Conservation (phyloP, 352 stramenopile species). For the Phytophthora cajani region DNA sequence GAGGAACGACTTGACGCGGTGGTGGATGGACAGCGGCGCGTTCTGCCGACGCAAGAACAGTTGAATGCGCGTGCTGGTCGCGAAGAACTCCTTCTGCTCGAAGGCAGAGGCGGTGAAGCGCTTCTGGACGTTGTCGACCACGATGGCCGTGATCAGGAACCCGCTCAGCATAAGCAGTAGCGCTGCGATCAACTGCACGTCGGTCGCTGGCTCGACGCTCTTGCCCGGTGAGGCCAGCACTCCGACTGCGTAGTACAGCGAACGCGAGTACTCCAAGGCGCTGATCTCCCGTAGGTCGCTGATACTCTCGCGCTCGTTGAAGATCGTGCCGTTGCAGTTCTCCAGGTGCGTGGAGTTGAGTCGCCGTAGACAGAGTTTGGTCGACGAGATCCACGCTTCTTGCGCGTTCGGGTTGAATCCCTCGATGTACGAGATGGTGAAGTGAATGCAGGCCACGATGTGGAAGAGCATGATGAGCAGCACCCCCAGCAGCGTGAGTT, state of each 20-base stretch:
- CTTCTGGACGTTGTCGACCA: slow-evolving; percentile 59
- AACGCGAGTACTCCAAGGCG: slow-evolving; percentile 40
- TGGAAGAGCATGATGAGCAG: slow-evolving; percentile 58
- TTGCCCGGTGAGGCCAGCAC: slow-evolving; percentile 46
- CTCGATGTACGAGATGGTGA: slow-evolving; percentile 40
- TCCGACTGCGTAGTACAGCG: slow-evolving; percentile 48
- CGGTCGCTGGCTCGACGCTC: slow-evolving; percentile 47
- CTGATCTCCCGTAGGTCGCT: slow-evolving; percentile 16
- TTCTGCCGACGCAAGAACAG: slow-evolving; percentile 60
- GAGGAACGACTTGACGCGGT: slow-evolving; percentile 61
- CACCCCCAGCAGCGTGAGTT: slow-evolving; percentile 46
- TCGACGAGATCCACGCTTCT: slow-evolving; percentile 36
- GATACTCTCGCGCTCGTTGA: slow-evolving; percentile 16
- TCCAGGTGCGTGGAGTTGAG: slow-evolving; percentile 26
- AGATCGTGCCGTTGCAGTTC: slow-evolving; percentile 9
- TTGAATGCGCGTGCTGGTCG: slow-evolving; percentile 52
- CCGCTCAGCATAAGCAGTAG: slow-evolving; percentile 51
- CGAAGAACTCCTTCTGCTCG: slow-evolving; percentile 66
- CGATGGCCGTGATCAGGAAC: slow-evolving; percentile 45
- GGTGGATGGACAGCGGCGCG: slow-evolving; percentile 47
- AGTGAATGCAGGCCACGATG: slow-evolving; percentile 50
- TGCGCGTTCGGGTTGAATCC: slow-evolving; percentile 33
- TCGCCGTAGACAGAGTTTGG: slow-evolving; percentile 26
- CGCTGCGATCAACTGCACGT: slow-evolving; percentile 38
- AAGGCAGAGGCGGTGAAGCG: slow-evolving; percentile 53